Percentiles rank a stretch among this genome's conserved stretches.
Evolutionary conservation across 768 basidiomycete genomes (phyloP).

Genomic region (Collybia sordida): DNA sequence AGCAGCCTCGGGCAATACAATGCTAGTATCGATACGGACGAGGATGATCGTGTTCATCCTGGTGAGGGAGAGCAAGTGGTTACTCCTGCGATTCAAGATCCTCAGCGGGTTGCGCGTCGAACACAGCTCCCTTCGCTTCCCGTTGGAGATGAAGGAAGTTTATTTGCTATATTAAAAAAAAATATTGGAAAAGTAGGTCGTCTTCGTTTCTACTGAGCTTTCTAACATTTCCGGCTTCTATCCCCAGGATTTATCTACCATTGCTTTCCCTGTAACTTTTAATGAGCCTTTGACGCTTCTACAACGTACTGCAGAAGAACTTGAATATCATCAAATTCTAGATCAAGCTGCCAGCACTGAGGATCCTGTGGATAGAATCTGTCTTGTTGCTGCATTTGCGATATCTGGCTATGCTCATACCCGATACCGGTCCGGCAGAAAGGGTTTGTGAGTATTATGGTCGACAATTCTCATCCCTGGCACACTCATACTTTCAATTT

Average conservation of each 20-base stretch:
- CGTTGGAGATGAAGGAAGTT: constrained; percentile 75
- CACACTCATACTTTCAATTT: constrained; percentile 3
- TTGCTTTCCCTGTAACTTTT: constrained; percentile 85
- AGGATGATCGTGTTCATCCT: constrained; percentile 17
- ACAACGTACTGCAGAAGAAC: constrained; percentile 80
- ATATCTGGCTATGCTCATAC: constrained; percentile 85
- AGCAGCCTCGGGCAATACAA: constrained; percentile 39
- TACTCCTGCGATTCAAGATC: constrained; percentile 3
- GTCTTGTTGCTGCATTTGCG: constrained; percentile 81
- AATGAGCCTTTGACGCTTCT: constrained; percentile 86
- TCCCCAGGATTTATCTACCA: constrained; percentile 73
- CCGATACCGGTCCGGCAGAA: constrained; percentile 75
- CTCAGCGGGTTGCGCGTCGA: constrained; percentile 42
- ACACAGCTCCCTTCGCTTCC: constrained; percentile 59
- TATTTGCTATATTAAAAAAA: constrained; percentile 82
- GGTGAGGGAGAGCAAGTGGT: neutral
- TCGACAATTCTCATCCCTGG: neutral
- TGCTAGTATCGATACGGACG: constrained; percentile 54
- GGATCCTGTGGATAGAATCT: constrained; percentile 68
- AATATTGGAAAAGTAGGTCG: constrained; percentile 77
- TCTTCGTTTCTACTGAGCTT: constrained; percentile 2
- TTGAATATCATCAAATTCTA: constrained; percentile 77
- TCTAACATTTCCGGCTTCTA: neutral
- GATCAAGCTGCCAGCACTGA: constrained; percentile 55
- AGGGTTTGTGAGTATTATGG: constrained; percentile 73